Conservation (phyloP, 139 green algal species). For the Bryopsis sp. region DNA sequence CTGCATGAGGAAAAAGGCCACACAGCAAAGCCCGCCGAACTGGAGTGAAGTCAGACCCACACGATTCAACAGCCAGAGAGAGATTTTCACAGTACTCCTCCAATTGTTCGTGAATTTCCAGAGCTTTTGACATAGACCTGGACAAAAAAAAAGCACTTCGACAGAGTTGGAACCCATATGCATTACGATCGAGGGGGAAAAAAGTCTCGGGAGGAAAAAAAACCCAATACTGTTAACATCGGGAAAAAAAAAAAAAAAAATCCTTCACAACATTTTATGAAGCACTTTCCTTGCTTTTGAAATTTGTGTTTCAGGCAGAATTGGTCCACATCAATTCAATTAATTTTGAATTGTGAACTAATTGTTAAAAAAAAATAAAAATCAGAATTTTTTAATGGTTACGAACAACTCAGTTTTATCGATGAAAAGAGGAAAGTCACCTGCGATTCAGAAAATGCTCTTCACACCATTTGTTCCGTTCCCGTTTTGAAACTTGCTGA, state of each 20-base stretch:
- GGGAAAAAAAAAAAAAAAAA: neutral
- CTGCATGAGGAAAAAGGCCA: slow-evolving; percentile 74
- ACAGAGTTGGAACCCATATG: too few species aligned
- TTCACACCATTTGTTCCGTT: slow-evolving; percentile 38
- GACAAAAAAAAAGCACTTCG: too few species aligned
- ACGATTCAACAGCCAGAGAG: slow-evolving; percentile 34
- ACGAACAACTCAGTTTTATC: neutral
- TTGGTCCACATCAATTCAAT: neutral
- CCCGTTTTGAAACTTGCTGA: slow-evolving; percentile 23
- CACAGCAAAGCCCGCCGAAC: slow-evolving; percentile 45
- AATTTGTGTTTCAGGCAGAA: neutral
- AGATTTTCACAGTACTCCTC: slow-evolving; percentile 37
- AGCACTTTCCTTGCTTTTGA: neutral
- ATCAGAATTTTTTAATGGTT: slow-evolving; percentile 4
- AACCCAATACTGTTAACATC: neutral
- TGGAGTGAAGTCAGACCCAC: slow-evolving; percentile 37
- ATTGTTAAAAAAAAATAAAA: neutral
- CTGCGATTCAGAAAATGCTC: slow-evolving; percentile 56
- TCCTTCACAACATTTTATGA: neutral
- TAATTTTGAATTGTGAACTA: neutral
- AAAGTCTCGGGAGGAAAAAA: too few species aligned
- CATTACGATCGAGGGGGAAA: too few species aligned
- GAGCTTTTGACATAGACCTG: slow-evolving; percentile 59
- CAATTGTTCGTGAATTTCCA: slow-evolving; percentile 66
- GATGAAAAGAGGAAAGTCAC: slow-evolving; percentile 16